These are phyloP conservation scores for Austroboletus novae-zelandiae DNA, from an alignment of 1,284 basidiomycete genomes.

Conservation along the genomic window DNA sequence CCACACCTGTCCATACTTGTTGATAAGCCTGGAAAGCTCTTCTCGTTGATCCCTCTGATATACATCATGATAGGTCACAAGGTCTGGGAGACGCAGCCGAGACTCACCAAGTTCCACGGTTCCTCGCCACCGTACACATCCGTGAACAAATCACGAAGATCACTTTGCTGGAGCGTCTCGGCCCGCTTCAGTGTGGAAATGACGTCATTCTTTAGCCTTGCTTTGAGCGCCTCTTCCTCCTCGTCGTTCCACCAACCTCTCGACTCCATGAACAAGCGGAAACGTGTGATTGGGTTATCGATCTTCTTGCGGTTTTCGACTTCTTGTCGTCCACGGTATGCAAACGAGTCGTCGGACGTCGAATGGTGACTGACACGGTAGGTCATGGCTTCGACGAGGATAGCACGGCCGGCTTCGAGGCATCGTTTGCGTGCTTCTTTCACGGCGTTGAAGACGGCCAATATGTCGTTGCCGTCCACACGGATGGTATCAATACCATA, in stretches of 20 bases:
- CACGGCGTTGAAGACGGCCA: slow-evolving; percentile 84
- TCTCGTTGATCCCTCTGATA: slow-evolving; percentile 77
- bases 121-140: slow-evolving; percentile 86
- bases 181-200: slow-evolving; percentile 77
- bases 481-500: slow-evolving; percentile 90
- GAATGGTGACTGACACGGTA: slow-evolving; percentile 95
- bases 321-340: slow-evolving; percentile 82
- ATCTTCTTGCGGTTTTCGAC: slow-evolving; percentile 85
- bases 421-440: slow-evolving; percentile 77
- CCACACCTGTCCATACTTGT: slow-evolving; percentile 82
- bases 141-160: slow-evolving; percentile 79
- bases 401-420: slow-evolving; percentile 76
- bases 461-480: slow-evolving; percentile 92
- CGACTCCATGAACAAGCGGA: slow-evolving; percentile 80
- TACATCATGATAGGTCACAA: not conserved
- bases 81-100: not conserved
- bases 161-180: slow-evolving; percentile 68
- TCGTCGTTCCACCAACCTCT: slow-evolving; percentile 84
- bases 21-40: slow-evolving; percentile 72
- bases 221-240: slow-evolving; percentile 73
- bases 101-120: slow-evolving; percentile 81
- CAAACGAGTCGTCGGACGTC: slow-evolving; percentile 92
- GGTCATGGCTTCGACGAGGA: slow-evolving; percentile 91
- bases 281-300: slow-evolving; percentile 86
- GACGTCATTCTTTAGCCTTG: slow-evolving; percentile 70